Conservation (phyloP, 805 yeast genomes). For the Wickerhamomyces subpelliculosus region DNA sequence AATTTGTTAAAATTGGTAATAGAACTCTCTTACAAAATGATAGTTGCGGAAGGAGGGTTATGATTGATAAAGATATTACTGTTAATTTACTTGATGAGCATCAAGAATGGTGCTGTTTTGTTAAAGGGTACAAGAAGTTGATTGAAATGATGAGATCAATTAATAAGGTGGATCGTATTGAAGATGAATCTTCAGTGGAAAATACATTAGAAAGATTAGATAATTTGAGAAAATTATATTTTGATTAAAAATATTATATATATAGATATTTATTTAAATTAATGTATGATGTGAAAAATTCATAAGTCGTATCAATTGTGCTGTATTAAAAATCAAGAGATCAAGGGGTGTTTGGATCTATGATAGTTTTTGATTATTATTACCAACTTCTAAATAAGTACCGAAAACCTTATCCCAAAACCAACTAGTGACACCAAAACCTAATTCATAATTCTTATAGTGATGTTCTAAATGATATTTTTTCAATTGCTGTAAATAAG, state of each 20-base stretch:
- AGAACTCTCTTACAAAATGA: constrained; percentile 24
- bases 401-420: constrained; percentile 93
- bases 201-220: constrained; percentile 8
- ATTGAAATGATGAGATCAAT: constrained; percentile 4
- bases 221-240: constrained; percentile 10
- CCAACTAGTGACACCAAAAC: constrained; percentile 91
- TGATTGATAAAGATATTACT: constrained; percentile 15
- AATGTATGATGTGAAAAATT: not conserved
- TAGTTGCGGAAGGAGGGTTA: constrained; percentile 29
- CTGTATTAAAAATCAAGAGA: constrained; percentile 1
- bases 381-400: constrained; percentile 52
- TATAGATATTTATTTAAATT: not conserved
- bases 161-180: not conserved
- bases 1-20: constrained; percentile 21
- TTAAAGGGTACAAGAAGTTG: constrained; percentile 15
- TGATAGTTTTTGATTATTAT: constrained; percentile 10
- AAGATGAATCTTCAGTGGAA: not conserved
- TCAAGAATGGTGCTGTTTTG: constrained; percentile 30
- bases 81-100: constrained; percentile 29
- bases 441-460: constrained; percentile 92
- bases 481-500: constrained; percentile 69
- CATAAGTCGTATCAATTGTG: not conserved
- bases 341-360: constrained; percentile 1
- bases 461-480: constrained; percentile 95
- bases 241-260: not conserved